Percentiles rank a stretch among this genome's conserved stretches.
phyloP scores from a whole-genome alignment of 495 filamentous ascomycete species.

The Neurospora sp. region DNA sequence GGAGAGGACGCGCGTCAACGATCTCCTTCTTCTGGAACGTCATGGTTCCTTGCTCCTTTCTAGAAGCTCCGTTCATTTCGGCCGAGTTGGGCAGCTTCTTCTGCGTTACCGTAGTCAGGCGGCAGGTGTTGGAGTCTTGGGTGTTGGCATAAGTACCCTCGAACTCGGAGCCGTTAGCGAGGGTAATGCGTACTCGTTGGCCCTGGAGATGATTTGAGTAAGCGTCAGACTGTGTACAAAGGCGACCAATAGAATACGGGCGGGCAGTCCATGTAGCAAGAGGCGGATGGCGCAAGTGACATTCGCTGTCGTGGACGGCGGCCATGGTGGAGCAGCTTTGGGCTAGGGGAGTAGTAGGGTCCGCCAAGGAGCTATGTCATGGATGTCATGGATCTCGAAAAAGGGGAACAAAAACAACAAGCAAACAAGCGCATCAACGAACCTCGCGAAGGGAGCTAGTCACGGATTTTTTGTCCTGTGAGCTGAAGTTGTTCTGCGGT shows the following conservation, averaged over 20 bases:
- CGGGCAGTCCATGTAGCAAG: not conserved
- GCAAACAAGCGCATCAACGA: conserved; percentile 3
- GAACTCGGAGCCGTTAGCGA: conserved; percentile 62
- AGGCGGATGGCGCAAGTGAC: not conserved
- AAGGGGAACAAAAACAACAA: not conserved
- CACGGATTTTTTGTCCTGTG: conserved; percentile 19
- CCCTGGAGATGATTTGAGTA: conserved; percentile 42
- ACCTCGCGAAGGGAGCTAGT: conserved; percentile 27
- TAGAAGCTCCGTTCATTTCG: conserved; percentile 34
- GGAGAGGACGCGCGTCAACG: conserved; percentile 48
- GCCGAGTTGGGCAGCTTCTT: conserved; percentile 34
- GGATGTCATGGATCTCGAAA: not conserved
- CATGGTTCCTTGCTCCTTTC: conserved; percentile 50
- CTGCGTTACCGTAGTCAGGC: conserved; percentile 76
- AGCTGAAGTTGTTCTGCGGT: conserved; percentile 16
- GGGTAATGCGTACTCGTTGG: conserved; percentile 53
- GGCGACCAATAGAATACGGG: not conserved
- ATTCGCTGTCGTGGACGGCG: not conserved
- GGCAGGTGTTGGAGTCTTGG: conserved; percentile 50
- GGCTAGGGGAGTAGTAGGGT: not conserved
- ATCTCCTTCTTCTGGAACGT: conserved; percentile 72
- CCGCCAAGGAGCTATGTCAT: not conserved
- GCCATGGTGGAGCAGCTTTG: not conserved
- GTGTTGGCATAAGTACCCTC: conserved; percentile 54
- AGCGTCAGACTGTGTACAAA: conserved; percentile 1